Conservation (phyloP, 352 stramenopile species). For the Pythium rishiriense region DNA sequence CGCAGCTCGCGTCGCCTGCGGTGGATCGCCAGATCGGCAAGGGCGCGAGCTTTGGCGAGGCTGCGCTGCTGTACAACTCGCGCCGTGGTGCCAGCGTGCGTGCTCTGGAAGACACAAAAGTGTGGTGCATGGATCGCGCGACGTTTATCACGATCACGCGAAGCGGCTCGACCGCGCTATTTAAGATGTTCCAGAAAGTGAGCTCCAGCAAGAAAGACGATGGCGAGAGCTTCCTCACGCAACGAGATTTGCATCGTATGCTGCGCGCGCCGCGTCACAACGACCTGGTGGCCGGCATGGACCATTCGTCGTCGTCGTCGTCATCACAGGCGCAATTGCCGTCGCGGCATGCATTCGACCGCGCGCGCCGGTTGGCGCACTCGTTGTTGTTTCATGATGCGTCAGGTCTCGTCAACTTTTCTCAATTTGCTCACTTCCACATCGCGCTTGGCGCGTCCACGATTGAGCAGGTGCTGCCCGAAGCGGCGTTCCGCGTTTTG, state of each 20-base stretch:
- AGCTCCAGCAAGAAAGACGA: conserved; percentile 37
- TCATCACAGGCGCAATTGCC: not conserved
- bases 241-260: conserved; percentile 58
- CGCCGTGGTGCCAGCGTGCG: conserved; percentile 91
- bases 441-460: conserved; percentile 71
- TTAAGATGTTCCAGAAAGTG: conserved; percentile 75
- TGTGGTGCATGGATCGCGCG: conserved; percentile 93
- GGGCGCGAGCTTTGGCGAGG: conserved; percentile 92
- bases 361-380: conserved; percentile 60
- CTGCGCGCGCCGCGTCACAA: conserved; percentile 32
- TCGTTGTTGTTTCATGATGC: conserved; percentile 72
- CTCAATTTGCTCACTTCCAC: conserved; percentile 88
- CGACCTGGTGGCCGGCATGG: conserved; percentile 3
- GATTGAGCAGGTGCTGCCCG: conserved; percentile 70
- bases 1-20: conserved; percentile 44
- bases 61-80: conserved; percentile 96
- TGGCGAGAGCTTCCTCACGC: conserved; percentile 61
- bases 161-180: conserved; percentile 72
- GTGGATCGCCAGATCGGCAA: conserved; percentile 73
- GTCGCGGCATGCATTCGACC: conserved; percentile 36
- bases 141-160: conserved; percentile 85
- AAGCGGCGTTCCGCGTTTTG: conserved; percentile 76
- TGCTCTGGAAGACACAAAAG: conserved; percentile 82
- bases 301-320: not conserved
- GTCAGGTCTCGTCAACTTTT: conserved; percentile 83